Evolutionary conservation across 805 yeast species (phyloP).

Genomic region (Middelhovenomyces tepae): DNA sequence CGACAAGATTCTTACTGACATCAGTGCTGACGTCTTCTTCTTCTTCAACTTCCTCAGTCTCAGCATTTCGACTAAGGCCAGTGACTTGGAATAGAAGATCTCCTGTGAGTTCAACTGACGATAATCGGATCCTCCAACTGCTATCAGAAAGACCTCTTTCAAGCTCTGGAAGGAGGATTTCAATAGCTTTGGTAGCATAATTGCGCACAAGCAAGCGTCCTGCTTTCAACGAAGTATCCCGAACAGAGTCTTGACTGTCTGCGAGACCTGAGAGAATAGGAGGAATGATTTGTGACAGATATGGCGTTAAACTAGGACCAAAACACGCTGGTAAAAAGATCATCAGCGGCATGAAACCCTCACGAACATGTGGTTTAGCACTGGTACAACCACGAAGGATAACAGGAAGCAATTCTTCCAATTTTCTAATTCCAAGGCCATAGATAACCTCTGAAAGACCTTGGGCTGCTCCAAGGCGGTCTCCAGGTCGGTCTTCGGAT

Average conservation of each 20-base stretch:
- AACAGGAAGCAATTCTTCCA: constrained; percentile 81
- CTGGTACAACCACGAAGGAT: constrained; percentile 65
- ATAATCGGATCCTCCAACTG: constrained; percentile 78
- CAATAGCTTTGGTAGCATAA: constrained; percentile 89
- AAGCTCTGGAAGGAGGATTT: constrained; percentile 84
- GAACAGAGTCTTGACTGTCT: constrained; percentile 74
- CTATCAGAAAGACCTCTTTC: constrained; percentile 80
- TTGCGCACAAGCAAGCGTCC: constrained; percentile 87
- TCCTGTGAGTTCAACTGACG: constrained; percentile 92
- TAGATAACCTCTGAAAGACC: constrained; percentile 89
- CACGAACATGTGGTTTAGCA: constrained; percentile 65
- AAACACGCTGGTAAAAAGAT: constrained; percentile 90
- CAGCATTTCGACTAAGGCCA: constrained; percentile 72
- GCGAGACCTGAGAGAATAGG: constrained; percentile 88
- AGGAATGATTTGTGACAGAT: constrained; percentile 77
- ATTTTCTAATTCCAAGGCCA: constrained; percentile 79
- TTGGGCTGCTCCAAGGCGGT: constrained; percentile 94
- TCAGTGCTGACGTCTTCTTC: constrained; percentile 31
- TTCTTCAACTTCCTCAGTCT: constrained; percentile 36
- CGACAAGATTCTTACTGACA: constrained; percentile 56
- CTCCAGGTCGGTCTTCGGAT: constrained; percentile 76
- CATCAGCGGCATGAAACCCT: constrained; percentile 85
- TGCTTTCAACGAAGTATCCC: constrained; percentile 84
- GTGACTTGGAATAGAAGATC: constrained; percentile 90
- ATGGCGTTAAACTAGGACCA: constrained; percentile 86